A percentile compares a stretch with the other conserved stretches of the same genome.
Conservation (phyloP, 768 basidiomycete species). For the Xerocomellus chrysenteron region DNA sequence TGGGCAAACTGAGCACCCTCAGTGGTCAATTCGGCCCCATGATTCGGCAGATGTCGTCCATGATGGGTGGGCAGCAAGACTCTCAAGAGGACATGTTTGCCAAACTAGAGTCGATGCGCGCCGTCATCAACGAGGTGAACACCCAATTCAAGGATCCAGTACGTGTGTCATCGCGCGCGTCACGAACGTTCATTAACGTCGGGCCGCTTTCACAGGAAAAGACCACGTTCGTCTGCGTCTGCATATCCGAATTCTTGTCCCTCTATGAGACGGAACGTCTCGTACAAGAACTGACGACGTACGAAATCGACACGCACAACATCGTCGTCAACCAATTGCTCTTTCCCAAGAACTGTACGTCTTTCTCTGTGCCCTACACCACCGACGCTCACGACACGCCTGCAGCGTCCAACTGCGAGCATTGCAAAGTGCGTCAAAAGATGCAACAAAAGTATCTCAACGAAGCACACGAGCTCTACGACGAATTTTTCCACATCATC, state of each 20-base stretch:
- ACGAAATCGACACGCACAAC: slow-evolving; percentile 97
- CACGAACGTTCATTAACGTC: neutral
- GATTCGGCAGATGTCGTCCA: slow-evolving; percentile 92
- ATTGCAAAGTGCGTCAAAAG: slow-evolving; percentile 89
- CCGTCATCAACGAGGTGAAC: slow-evolving; percentile 97
- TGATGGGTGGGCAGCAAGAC: slow-evolving; percentile 92
- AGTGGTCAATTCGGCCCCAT: slow-evolving; percentile 96
- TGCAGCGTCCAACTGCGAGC: slow-evolving; percentile 88
- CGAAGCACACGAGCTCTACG: slow-evolving; percentile 96
- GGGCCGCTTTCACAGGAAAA: slow-evolving; percentile 64
- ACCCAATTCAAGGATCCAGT: slow-evolving; percentile 99
- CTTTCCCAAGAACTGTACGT: slow-evolving; percentile 86
- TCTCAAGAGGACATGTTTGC: slow-evolving; percentile 99
- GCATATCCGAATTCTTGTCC: slow-evolving; percentile 97
- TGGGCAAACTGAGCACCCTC: slow-evolving; percentile 91
- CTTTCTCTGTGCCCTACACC: neutral
- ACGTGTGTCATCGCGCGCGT: slow-evolving; percentile 28
- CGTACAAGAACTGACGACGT: slow-evolving; percentile 91
- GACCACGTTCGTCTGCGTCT: slow-evolving; percentile 98
- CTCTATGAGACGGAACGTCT: slow-evolving; percentile 98
- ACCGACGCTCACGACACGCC: neutral
- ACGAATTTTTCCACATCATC: slow-evolving; percentile 97
- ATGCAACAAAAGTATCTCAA: slow-evolving; percentile 99
- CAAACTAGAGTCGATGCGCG: slow-evolving; percentile 95
- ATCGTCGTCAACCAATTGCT: slow-evolving; percentile 98